Conservation (phyloP, 1,284 basidiomycete genomes). For the Farysia itapuensis region DNA sequence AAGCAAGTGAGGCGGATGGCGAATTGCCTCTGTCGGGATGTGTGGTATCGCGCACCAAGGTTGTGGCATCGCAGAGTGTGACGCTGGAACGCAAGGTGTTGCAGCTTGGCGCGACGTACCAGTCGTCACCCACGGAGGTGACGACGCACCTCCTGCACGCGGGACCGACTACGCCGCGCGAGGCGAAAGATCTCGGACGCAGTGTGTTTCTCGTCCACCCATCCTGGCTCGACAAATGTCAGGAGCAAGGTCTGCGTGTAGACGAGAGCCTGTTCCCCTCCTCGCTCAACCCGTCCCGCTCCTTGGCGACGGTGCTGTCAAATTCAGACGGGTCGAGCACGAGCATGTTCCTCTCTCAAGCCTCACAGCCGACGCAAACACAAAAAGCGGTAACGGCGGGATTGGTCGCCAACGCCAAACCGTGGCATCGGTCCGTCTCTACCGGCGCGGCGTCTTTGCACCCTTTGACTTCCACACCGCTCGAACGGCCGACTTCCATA, state of each 20-base stretch:
- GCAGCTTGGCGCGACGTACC: constrained; percentile 29
- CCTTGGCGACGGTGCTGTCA: constrained; percentile 22
- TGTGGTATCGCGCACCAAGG: constrained; percentile 16
- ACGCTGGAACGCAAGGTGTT: constrained; percentile 25
- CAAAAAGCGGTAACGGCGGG: constrained; percentile 9
- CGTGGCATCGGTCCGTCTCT: constrained; percentile 36
- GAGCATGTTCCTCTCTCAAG: constrained; percentile 29
- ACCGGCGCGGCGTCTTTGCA: constrained; percentile 22
- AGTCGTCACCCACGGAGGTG: constrained; percentile 5
- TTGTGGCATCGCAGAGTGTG: constrained; percentile 10
- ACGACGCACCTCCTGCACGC: constrained; percentile 27
- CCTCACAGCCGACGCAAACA: constrained; percentile 8
- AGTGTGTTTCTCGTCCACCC: constrained; percentile 23
- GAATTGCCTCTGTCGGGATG: constrained; percentile 19
- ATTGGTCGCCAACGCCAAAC: constrained; percentile 23
- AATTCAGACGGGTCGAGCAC: constrained; percentile 26
- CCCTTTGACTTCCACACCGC: no score
- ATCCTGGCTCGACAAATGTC: constrained; percentile 33
- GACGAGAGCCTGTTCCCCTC: constrained; percentile 32
- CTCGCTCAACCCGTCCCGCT: constrained; percentile 19
- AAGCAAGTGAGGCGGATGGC: constrained; percentile 1
- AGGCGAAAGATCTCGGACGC: constrained; percentile 8
- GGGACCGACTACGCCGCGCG: constrained; percentile 12
- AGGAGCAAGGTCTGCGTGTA: constrained; percentile 20
- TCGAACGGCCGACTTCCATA: no score